Evolutionary conservation across 2,329 filamentous ascomycete genomes (phyloP).

Genomic region (Sordariomycetes sp.): DNA sequence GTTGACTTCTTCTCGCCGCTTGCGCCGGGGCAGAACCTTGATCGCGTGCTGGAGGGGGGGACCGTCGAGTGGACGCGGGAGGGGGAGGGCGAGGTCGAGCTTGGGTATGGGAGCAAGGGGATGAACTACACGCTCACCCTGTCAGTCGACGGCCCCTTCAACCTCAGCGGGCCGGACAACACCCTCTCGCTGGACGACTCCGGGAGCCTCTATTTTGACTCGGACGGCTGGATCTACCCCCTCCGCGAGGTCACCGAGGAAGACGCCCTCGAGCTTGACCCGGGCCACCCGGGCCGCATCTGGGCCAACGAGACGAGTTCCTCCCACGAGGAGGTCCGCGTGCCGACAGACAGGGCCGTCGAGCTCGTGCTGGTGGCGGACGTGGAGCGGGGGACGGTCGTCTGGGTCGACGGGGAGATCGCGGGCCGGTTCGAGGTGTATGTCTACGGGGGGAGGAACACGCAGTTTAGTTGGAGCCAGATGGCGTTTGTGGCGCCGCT

Average conservation of each 20-base stretch:
- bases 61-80: slow-evolving; percentile 18
- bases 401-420: slow-evolving; percentile 34
- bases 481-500: neutral
- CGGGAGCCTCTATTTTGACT: slow-evolving; percentile 27
- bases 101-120: slow-evolving; percentile 29
- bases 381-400: slow-evolving; percentile 31
- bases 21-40: slow-evolving; percentile 32
- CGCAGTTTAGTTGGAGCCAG: neutral
- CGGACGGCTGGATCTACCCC: slow-evolving; percentile 34
- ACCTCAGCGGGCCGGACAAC: slow-evolving; percentile 29
- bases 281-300: slow-evolving; percentile 36
- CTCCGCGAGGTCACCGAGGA: slow-evolving; percentile 29
- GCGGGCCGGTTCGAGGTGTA: slow-evolving; percentile 42
- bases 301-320: slow-evolving; percentile 37
- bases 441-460: slow-evolving; percentile 40
- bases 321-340: slow-evolving; percentile 25
- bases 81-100: slow-evolving; percentile 6
- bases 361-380: slow-evolving; percentile 31
- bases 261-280: slow-evolving; percentile 35
- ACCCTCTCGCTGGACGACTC: slow-evolving; percentile 22
- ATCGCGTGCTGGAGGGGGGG: slow-evolving; percentile 16
- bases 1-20: slow-evolving; percentile 24
- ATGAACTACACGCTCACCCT: slow-evolving; percentile 32
- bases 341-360: slow-evolving; percentile 16
- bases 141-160: slow-evolving; percentile 27